Conservation (phyloP, 106 monocot genomes). For the Apostasia ramifera region DNA sequence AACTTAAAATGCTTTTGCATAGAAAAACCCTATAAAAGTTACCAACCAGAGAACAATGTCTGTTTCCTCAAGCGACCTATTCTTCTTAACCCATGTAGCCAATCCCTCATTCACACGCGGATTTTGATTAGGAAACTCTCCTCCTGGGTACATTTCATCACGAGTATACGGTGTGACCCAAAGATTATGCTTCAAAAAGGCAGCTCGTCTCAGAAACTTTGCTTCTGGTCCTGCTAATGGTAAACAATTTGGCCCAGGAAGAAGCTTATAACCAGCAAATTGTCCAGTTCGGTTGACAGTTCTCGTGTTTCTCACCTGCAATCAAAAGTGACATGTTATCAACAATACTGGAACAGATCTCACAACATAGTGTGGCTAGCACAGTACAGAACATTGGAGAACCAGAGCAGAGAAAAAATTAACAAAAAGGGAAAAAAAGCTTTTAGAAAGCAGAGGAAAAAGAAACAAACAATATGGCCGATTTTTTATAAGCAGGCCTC, state of each 20-base stretch:
- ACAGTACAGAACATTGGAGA: too few relatives aligned
- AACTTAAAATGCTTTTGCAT: not conserved
- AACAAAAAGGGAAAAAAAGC: slow-evolving; percentile 2
- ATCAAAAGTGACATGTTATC: not conserved
- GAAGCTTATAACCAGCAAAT: slow-evolving; percentile 82
- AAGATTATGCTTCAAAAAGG: slow-evolving; percentile 95
- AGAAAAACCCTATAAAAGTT: not conserved
- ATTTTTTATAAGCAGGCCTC: not conserved
- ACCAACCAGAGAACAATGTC: slow-evolving; percentile 93
- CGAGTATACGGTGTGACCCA: slow-evolving; percentile 93
- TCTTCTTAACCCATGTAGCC: slow-evolving; percentile 91
- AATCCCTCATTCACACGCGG: slow-evolving; percentile 86
- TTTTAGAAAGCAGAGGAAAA: not conserved
- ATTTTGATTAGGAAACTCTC: slow-evolving; percentile 98
- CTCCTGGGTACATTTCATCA: slow-evolving; percentile 91
- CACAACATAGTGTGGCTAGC: too few relatives aligned
- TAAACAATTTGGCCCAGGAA: slow-evolving; percentile 91
- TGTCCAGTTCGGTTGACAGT: slow-evolving; percentile 92
- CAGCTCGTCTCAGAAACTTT: slow-evolving; percentile 87
- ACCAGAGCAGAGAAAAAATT: not conserved
- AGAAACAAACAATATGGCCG: not conserved
- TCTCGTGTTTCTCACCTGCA: slow-evolving; percentile 92
- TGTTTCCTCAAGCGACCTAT: slow-evolving; percentile 89
- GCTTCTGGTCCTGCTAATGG: slow-evolving; percentile 86
- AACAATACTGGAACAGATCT: not conserved